phyloP scores from a whole-genome alignment of 202 grass and related monocot species.

The Dendrocalamus latiflorus region DNA sequence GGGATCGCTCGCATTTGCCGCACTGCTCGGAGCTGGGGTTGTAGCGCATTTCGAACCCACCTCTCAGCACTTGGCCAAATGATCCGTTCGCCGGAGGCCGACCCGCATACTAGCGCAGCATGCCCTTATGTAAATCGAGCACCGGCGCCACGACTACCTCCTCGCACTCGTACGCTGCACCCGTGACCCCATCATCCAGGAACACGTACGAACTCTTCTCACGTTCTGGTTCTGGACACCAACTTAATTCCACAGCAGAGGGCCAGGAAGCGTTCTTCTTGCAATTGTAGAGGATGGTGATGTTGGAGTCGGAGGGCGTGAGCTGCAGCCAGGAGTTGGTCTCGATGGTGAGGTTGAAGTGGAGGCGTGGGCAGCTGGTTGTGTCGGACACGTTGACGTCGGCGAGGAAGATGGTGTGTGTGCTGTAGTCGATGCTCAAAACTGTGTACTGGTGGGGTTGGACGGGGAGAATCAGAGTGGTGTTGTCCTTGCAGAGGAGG shows the following conservation, averaged over 20 bases:
- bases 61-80: background rate
- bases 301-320: constrained; percentile 2
- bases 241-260: accelerated
- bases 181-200: background rate
- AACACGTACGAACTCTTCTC: constrained; percentile 8
- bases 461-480: constrained; percentile 24
- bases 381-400: background rate
- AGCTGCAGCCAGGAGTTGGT: background rate
- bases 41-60: constrained; percentile 43
- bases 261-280: background rate
- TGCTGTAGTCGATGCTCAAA: background rate
- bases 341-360: constrained; percentile 38
- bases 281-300: constrained; percentile 55
- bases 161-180: background rate
- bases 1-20: constrained; percentile 24
- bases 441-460: constrained; percentile 19
- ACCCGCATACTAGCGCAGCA: background rate
- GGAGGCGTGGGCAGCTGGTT: constrained; percentile 18
- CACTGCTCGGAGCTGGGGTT: background rate
- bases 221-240: background rate
- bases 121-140: background rate
- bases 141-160: constrained; percentile 46
- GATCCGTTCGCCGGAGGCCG: accelerated
- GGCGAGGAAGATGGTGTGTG: background rate
- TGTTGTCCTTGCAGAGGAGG: constrained; percentile 27